Evolutionary conservation across 148 eudicot genomes (phyloP), one percentile per base, ranked within the genome.

Genomic region (Spergularia bocconei): DNA sequence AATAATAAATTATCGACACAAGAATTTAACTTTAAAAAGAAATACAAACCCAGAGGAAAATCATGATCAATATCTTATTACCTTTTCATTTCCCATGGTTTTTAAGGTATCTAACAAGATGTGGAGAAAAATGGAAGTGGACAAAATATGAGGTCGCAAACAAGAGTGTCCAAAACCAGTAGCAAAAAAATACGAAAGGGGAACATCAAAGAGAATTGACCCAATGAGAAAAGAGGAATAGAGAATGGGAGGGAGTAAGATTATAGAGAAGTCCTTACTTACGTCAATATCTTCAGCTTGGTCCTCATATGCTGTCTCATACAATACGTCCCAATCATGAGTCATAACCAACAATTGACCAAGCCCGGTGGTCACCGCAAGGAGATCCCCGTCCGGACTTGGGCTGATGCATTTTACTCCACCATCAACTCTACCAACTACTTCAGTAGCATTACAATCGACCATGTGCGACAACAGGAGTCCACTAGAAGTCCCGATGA

Each of bases 371-470:
- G 91, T 81, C 69, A 95, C 84, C 47, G 89, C 92, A 69, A 92
- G 93, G 78, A 95, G 84, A 85, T 92, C 97, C 54, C 98, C 98
- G 80, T 95, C 97, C 29, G 98, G 98, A 81, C 98, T 95, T 25
- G 97, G 90, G n/a, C 93, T 87, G 63, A 95, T 84, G 86, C 93
- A 90, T 84, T 85, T 89, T 58, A 95, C 96, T 66, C 98, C 98
- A 69, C 98, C 97, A 75, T 95, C 97, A 74, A 95, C 90, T 77
- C 82, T 85, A 71, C 98, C 98, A 82, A 95, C 98, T 65, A 87
- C 76, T 81, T 92, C 97, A 50, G 91, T 87, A 70, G 77, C 62
- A 52, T 88, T 82, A 72, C 82, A 85, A 77, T 90, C 93, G 68
- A 92, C 90, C 66, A 76, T 79, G 76, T 88, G 81, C 20, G 92